Evolutionary conservation across 306 rosid genomes (phyloP), one percentile per base, ranked within the genome.

Genomic region (Cucurbita argyrosperma): DNA sequence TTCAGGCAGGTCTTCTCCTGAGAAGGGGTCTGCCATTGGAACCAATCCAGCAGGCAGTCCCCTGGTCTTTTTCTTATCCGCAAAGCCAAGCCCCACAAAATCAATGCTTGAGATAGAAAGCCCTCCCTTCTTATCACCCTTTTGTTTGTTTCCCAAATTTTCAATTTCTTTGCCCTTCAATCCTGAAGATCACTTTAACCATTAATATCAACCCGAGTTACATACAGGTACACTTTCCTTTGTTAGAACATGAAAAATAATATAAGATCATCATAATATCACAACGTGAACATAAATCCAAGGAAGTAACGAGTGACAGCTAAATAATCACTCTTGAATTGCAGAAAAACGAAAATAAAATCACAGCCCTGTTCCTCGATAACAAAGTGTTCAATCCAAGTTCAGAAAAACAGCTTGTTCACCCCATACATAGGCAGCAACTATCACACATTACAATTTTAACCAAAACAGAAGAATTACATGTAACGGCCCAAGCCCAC

Each of bases 41-140:
- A 86, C 88, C 80, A 90, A 79, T 21, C 98, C 96, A 50, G 96
- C 85, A 64, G 96, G 96, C 71, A 90, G 75, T 64, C 87, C 85
- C 71, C 91, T 84, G 38, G 85, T 81, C 11, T 59, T 69, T 82
- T 87, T 88, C 87, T 92, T 88, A 85, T 90, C 98, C 16, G 86
- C 88, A 84, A 92, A 90, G 50, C 59, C 86, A 77, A 90, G 98
- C 59, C 96, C 96, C 76, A 87, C 78, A 78, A 90, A 92, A 87
- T 92, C 96, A 47, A 90, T 82, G 80, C 64, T 87, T 7, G 98
- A 92, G 83, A 92, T 71, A 10, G 96, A 85, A 21, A 92, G 23
- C 68, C 71, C 79, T 12, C 80, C 88, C 82, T 82, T 92, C 84
- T 73, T 85, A 67, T 75, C 86, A 74, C 46, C 84, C 58, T 49